Conservation (phyloP, 768 basidiomycete genomes). For the Naematelia encephala region DNA sequence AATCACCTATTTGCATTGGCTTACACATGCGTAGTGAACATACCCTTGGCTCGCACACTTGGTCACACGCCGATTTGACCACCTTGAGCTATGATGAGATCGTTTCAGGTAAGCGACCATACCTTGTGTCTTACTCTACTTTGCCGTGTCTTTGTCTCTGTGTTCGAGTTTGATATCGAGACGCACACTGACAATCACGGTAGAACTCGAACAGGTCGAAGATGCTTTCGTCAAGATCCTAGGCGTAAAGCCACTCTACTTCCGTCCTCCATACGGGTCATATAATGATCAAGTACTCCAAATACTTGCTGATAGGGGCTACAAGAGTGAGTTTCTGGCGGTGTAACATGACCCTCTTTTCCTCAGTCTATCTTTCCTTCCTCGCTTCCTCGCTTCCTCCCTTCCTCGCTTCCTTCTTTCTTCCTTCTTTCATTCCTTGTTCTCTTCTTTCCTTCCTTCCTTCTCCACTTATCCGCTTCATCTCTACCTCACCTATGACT, state of each 20-base stretch:
- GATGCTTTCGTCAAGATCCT: slow-evolving; percentile 48
- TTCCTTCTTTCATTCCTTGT: too few relatives aligned
- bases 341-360: too few relatives aligned
- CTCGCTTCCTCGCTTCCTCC: too few relatives aligned
- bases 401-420: background rate
- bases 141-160: too few relatives aligned
- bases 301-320: slow-evolving; percentile 42
- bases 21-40: slow-evolving; percentile 20
- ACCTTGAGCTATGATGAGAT: slow-evolving; percentile 31
- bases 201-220: slow-evolving; percentile 44
- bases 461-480: too few relatives aligned
- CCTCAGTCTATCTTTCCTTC: too few relatives aligned
- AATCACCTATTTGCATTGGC: background rate
- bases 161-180: too few relatives aligned
- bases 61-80: slow-evolving; percentile 47
- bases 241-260: slow-evolving; percentile 45
- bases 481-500: too few relatives aligned
- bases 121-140: too few relatives aligned
- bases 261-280: slow-evolving; percentile 48
- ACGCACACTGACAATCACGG: background rate
- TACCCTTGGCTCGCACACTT: slow-evolving; percentile 49
- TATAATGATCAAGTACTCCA: slow-evolving; percentile 45
- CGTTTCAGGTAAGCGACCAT: slow-evolving; percentile 36
- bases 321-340: slow-evolving; percentile 46
- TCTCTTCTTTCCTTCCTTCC: too few relatives aligned